Evolutionary conservation across 2,329 filamentous ascomycete species (phyloP), one percentile per base, ranked within the genome.

Genomic region (Ambrosiella xylebori): DNA sequence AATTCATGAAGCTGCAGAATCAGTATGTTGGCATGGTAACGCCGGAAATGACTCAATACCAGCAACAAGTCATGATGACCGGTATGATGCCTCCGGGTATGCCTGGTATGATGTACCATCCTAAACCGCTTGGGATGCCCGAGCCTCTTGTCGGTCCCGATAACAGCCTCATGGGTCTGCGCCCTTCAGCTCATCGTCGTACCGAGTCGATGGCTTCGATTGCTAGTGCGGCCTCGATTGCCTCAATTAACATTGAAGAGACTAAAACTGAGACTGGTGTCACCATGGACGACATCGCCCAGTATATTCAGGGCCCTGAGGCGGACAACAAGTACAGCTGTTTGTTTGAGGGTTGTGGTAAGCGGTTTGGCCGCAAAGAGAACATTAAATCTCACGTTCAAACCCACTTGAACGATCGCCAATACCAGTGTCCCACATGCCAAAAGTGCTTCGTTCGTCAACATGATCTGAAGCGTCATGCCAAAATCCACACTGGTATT

Each of bases 361-460:
- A 95, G 70, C 81, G 83, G 57, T 97, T 98, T 67, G 91, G 90
- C n/a, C 82, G 93, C 64, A 95, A 96, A 69, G 93, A 98, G 70
- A 97, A 98, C 71, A 96, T 97, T 74, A 95, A 95, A 69, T 95
- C 90, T 0, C 93, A 98, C 69, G 88, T 98, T 12, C 93, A 98
- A 71, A 98, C 93, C 2, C 93, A 98, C 71, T 83, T 98, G 63
- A 93, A 94, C 65, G 93, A 98, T 69, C 81, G 93, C 53, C 93
- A 96, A 68, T 98, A 88, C 72, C 85, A 88, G 69, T 98, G 93
- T 71, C 89, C 91, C 51, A 84, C 86, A 58, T 98, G 93, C 73
- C 78, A 85, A 56, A 97, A 97, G 73, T 91, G 89, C 71, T 98
- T 98, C 68, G 93, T 97, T 47, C 85, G 93, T 41, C 90, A 95